These are phyloP conservation scores for Zasmidium citrigriseum DNA, from an alignment of 2,329 filamentous ascomycete species.

Conservation along the genomic window DNA sequence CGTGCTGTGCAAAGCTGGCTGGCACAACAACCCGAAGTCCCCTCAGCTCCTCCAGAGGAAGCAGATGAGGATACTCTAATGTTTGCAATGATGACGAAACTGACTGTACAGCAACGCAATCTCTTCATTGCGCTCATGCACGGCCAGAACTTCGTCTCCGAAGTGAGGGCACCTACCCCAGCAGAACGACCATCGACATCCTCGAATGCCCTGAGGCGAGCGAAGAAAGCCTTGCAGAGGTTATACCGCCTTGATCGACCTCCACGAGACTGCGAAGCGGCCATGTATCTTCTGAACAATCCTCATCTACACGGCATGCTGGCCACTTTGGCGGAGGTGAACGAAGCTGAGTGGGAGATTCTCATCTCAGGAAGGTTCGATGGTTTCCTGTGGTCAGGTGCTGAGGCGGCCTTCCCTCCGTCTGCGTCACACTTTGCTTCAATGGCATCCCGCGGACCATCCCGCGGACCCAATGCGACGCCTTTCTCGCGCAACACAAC, in stretches of 20 bases:
- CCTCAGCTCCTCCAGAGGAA: conserved; percentile 76
- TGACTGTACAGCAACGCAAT: conserved; percentile 73
- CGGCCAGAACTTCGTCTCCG: conserved; percentile 53
- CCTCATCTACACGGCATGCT: conserved; percentile 80
- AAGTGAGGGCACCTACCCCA: conserved; percentile 68
- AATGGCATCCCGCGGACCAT: conserved; percentile 32
- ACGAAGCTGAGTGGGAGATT: conserved; percentile 93
- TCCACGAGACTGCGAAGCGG: conserved; percentile 83
- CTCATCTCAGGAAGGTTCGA: conserved; percentile 91
- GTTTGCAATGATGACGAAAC: conserved; percentile 89
- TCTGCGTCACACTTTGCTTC: conserved; percentile 32
- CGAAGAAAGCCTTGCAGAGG: conserved; percentile 76
- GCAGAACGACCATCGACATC: conserved; percentile 33
- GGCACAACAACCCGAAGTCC: conserved; percentile 71
- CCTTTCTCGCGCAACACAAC: conserved; percentile 49
- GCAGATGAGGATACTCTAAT: conserved; percentile 92
- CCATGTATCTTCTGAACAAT: conserved; percentile 83
- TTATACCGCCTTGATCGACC: conserved; percentile 73
- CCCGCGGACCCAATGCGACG: conserved; percentile 46
- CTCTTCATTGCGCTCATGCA: conserved; percentile 80
- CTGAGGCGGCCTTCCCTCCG: conserved; percentile 58
- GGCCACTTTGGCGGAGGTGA: conserved; percentile 83
- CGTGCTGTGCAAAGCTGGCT: conserved; percentile 92
- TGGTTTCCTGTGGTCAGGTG: conserved; percentile 91
- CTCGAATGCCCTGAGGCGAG: conserved; percentile 72